Percentiles rank a stretch among this genome's conserved stretches.
These are phyloP conservation scores for Aethionema arabicum DNA, from an alignment of 345 rosid genomes.

Conservation along the genomic window DNA sequence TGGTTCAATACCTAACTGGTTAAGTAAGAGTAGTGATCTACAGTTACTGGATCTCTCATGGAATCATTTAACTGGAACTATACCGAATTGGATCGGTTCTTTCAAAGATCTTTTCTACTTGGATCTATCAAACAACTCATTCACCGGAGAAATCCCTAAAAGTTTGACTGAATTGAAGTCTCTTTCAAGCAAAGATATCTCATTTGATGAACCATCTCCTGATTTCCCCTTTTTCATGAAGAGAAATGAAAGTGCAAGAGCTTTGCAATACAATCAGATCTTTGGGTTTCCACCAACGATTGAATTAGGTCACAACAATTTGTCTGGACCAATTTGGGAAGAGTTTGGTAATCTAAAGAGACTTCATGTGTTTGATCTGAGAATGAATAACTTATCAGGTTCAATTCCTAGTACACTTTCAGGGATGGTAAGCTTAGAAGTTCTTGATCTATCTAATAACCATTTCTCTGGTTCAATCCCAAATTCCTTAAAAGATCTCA, in stretches of 20 bases:
- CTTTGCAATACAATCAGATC: conserved; percentile 63
- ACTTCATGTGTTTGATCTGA: conserved; percentile 52
- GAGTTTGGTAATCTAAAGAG: conserved; percentile 55
- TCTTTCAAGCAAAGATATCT: conserved; percentile 44
- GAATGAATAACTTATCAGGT: conserved; percentile 43
- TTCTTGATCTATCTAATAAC: conserved; percentile 53
- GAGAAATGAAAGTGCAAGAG: conserved; percentile 49
- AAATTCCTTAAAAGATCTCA: conserved; percentile 36
- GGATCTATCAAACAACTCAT: conserved; percentile 65
- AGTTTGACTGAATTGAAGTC: conserved; percentile 45
- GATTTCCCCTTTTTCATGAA: conserved; percentile 62
- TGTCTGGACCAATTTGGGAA: conserved; percentile 51
- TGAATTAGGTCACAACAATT: conserved; percentile 40
- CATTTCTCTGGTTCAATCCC: conserved; percentile 46
- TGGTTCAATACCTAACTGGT: conserved; percentile 70
- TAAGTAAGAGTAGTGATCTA: conserved; percentile 49
- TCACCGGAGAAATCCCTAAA: conserved; percentile 58
- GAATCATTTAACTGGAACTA: conserved; percentile 52
- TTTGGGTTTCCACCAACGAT: conserved; percentile 49
- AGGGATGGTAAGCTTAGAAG: conserved; percentile 54
- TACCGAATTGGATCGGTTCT: conserved; percentile 58
- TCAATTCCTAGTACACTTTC: conserved; percentile 46
- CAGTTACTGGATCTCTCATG: conserved; percentile 84
- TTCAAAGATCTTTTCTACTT: conserved; percentile 55
- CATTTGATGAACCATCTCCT: conserved; percentile 52